Conservation (phyloP, 1,284 basidiomycete genomes). For the Butyriboletus regius region DNA sequence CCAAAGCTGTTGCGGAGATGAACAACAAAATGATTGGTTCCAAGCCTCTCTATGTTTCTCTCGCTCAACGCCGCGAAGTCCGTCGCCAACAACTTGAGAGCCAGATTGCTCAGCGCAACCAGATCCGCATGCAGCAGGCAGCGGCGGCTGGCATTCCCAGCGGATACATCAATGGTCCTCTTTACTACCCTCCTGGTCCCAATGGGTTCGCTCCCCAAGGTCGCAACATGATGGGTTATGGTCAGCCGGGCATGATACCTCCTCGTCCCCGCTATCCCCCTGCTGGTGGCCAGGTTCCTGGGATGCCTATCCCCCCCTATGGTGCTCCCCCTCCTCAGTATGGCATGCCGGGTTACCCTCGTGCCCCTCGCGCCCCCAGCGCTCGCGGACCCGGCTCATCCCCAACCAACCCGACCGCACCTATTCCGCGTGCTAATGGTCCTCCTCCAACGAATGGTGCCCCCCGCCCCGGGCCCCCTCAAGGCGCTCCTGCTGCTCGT, state of each 20-base stretch:
- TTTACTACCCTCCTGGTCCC: conserved; percentile 84
- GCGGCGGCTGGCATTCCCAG: conserved; percentile 76
- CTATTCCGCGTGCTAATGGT: conserved; percentile 51
- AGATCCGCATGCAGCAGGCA: conserved; percentile 90
- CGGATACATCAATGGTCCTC: conserved; percentile 75
- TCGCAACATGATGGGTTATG: conserved; percentile 77
- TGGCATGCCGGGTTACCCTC: conserved; percentile 56
- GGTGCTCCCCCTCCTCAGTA: conserved; percentile 61
- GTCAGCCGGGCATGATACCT: conserved; percentile 78
- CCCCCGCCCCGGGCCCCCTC: conserved; percentile 44
- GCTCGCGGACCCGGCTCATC: conserved; percentile 54
- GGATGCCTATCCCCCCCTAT: conserved; percentile 71
- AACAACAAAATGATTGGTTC: conserved; percentile 99
- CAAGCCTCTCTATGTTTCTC: conserved; percentile 97
- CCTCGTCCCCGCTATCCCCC: conserved; percentile 79
- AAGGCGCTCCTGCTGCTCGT: conserved; percentile 38
- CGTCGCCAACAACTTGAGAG: conserved; percentile 98
- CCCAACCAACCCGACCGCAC: conserved; percentile 54
- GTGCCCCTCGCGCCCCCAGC: conserved; percentile 46
- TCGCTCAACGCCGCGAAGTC: conserved; percentile 97
- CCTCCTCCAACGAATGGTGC: conserved; percentile 49
- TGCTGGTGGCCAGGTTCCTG: conserved; percentile 59
- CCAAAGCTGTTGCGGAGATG: conserved; percentile 99
- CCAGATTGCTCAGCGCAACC: conserved; percentile 93
- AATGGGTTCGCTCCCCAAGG: conserved; percentile 70